Conservation (phyloP, 495 filamentous ascomycete species). For the Cercophora sp. region DNA sequence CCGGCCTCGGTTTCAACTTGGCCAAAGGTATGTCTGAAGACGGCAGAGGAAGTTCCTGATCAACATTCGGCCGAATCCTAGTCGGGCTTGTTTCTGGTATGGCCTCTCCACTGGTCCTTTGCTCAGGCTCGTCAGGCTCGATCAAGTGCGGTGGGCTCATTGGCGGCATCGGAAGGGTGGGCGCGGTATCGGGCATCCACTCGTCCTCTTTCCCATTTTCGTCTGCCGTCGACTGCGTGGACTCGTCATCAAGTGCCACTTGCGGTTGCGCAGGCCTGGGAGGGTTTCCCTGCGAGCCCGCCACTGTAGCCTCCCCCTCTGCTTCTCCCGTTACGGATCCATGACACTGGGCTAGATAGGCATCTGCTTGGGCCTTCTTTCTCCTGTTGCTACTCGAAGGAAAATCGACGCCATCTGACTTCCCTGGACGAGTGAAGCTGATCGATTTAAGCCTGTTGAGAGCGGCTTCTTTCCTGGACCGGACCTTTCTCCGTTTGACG, state of each 20-base stretch:
- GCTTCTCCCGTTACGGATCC: background rate
- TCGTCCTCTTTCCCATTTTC: slow-evolving; percentile 12
- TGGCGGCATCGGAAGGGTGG: slow-evolving; percentile 12
- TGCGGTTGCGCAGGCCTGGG: slow-evolving; percentile 1
- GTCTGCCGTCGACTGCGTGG: slow-evolving; percentile 21
- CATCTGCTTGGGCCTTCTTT: slow-evolving; percentile 15
- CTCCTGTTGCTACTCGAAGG: slow-evolving; percentile 35
- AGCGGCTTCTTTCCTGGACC: slow-evolving; percentile 32
- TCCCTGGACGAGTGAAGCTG: slow-evolving; percentile 27
- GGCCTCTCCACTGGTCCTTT: slow-evolving; percentile 22
- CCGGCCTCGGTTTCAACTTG: slow-evolving; percentile 3
- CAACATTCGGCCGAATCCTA: background rate
- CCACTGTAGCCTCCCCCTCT: slow-evolving; percentile 18
- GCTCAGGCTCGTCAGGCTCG: background rate
- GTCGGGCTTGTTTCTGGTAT: slow-evolving; percentile 41
- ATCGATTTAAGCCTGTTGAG: slow-evolving; percentile 34
- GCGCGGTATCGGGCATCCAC: slow-evolving; percentile 3
- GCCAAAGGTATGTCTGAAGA: background rate
- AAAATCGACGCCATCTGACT: slow-evolving; percentile 32
- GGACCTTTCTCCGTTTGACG: slow-evolving; percentile 20
- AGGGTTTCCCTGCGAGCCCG: slow-evolving; percentile 8
- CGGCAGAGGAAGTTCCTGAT: background rate
- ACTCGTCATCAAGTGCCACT: slow-evolving; percentile 13
- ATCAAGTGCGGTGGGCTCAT: background rate
- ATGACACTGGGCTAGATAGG: slow-evolving; percentile 20